Evolutionary conservation across 2,329 filamentous ascomycete genomes (phyloP).

Genomic region (Pseudopithomyces chartarum): DNA sequence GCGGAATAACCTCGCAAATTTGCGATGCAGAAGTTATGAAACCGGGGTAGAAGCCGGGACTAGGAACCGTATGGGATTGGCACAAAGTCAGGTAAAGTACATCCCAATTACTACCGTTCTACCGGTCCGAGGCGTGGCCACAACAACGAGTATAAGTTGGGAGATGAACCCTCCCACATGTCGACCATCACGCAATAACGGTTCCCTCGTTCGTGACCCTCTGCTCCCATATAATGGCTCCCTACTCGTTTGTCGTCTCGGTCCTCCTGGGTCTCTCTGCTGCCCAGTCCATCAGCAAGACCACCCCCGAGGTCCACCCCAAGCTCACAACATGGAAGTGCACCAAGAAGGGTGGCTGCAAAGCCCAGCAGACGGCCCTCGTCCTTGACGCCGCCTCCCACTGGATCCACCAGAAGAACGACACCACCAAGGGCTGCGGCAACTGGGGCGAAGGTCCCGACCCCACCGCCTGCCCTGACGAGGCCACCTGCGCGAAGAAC

Average conservation of each 20-base stretch:
- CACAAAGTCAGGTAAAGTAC: slow-evolving; percentile 8
- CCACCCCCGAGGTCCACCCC: slow-evolving; percentile 54
- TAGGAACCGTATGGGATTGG: not conserved
- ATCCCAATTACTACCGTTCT: slow-evolving; percentile 12
- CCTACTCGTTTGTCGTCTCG: slow-evolving; percentile 29
- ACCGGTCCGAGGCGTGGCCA: slow-evolving; percentile 1
- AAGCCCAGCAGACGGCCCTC: slow-evolving; percentile 52
- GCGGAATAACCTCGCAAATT: slow-evolving; percentile 1
- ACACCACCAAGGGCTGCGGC: slow-evolving; percentile 38
- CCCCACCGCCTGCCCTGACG: slow-evolving; percentile 53
- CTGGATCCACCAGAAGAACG: slow-evolving; percentile 48
- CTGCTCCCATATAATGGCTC: slow-evolving; percentile 24
- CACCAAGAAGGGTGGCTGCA: slow-evolving; percentile 57
- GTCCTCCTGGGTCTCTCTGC: slow-evolving; percentile 31
- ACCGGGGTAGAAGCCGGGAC: not conserved
- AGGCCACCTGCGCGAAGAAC: slow-evolving; percentile 58
- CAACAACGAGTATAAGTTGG: slow-evolving; percentile 11
- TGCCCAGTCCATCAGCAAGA: slow-evolving; percentile 36
- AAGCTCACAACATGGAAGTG: slow-evolving; percentile 59
- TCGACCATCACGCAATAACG: slow-evolving; percentile 7
- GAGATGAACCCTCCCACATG: not conserved
- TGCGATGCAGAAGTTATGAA: not conserved
- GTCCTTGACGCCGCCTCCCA: slow-evolving; percentile 58
- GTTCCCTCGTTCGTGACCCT: slow-evolving; percentile 7
- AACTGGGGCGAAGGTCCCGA: slow-evolving; percentile 43